Conservation (phyloP, 345 rosid genomes). For the Melaleuca alternifolia region DNA sequence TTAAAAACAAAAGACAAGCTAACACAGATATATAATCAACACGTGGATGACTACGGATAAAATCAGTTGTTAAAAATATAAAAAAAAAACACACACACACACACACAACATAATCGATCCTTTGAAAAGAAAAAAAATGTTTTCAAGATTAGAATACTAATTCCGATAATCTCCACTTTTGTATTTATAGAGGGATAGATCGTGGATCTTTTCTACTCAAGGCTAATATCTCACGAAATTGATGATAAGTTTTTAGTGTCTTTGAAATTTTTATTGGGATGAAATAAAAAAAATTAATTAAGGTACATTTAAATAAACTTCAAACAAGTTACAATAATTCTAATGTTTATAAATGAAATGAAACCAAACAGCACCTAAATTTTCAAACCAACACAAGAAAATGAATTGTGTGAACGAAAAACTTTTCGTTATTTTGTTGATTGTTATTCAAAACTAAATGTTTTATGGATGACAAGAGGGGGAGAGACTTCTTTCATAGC, state of each 20-base stretch:
- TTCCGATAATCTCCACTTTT: neutral
- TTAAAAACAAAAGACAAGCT: too few species aligned
- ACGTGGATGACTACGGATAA: neutral
- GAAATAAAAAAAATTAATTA: too few species aligned
- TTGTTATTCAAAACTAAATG: neutral
- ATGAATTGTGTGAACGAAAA: neutral
- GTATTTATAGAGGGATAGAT: too few species aligned
- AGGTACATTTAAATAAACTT: neutral
- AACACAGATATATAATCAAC: neutral
- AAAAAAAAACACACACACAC: too few species aligned
- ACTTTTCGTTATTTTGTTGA: too few species aligned
- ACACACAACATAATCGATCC: too few species aligned
- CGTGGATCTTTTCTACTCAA: neutral
- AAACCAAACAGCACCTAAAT: neutral
- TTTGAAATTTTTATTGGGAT: neutral
- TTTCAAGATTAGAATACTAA: neutral
- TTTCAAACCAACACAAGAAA: neutral
- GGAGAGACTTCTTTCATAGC: neutral
- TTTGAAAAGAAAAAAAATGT: too few species aligned
- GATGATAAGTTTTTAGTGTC: neutral
- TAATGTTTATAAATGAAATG: neutral
- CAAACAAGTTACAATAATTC: neutral
- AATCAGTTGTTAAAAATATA: neutral
- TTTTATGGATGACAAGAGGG: neutral
- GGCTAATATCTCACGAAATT: neutral